Percentiles rank a stretch among this genome's conserved stretches.
Evolutionary conservation across 352 stramenopile species (phyloP).

Genomic region (Phytophthora chlamydospora): DNA sequence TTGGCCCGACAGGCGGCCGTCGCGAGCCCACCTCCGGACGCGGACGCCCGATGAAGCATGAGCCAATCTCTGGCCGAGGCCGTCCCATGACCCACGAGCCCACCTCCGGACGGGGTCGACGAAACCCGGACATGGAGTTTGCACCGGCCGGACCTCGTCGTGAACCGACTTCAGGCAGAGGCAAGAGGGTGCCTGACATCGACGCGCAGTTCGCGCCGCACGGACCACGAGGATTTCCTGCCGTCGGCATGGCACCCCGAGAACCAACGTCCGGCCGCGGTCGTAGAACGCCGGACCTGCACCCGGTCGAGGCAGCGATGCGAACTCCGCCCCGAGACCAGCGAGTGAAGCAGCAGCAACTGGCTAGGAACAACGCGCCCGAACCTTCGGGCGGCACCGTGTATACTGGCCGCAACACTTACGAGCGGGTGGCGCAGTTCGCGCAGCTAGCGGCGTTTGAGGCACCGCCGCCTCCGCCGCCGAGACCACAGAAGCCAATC

Average conservation of each 20-base stretch:
- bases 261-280: constrained; percentile 28
- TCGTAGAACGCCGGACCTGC: constrained; percentile 12
- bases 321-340: constrained; percentile 10
- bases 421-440: constrained; percentile 34
- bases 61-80: too few species aligned
- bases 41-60: background rate
- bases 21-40: background rate
- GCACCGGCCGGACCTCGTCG: constrained; percentile 7
- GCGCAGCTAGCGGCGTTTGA: constrained; percentile 42
- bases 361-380: constrained; percentile 16
- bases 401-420: constrained; percentile 33
- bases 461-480: constrained; percentile 27
- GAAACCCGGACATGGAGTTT: background rate
- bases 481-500: constrained; percentile 30
- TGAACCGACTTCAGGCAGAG: constrained; percentile 22
- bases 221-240: constrained; percentile 9
- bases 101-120: background rate
- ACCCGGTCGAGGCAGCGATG: constrained; percentile 17
- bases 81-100: background rate
- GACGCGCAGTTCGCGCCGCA: constrained; percentile 18
- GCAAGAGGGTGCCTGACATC: constrained; percentile 11
- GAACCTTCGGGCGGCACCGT: constrained; percentile 27
- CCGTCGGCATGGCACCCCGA: constrained; percentile 4
- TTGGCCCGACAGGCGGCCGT: constrained; percentile 1
- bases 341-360: constrained; percentile 20